These are phyloP conservation scores for Amanita exitialis DNA, from an alignment of 768 basidiomycete species.

Conservation along the genomic window DNA sequence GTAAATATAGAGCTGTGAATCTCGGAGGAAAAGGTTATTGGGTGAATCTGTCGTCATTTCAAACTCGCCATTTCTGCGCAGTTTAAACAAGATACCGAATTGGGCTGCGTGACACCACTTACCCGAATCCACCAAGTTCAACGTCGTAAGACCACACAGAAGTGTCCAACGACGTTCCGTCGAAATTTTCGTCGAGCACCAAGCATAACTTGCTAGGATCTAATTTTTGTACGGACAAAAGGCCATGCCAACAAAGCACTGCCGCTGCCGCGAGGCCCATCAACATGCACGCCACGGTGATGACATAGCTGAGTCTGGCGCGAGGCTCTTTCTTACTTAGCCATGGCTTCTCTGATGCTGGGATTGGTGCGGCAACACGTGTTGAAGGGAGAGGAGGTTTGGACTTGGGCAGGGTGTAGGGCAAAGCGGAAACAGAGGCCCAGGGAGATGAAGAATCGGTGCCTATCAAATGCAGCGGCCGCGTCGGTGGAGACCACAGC, in stretches of 20 bases:
- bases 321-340: constrained; percentile 27
- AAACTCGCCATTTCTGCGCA: constrained; percentile 56
- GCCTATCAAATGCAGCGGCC: constrained; percentile 15
- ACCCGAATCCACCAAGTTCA: constrained; percentile 70
- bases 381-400: constrained; percentile 37
- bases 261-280: constrained; percentile 46
- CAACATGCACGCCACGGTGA: constrained; percentile 44
- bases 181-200: constrained; percentile 68
- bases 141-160: constrained; percentile 61
- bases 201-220: constrained; percentile 39
- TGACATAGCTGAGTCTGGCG: constrained; percentile 23
- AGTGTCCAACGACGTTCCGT: constrained; percentile 27
- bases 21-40: constrained; percentile 56
- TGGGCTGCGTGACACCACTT: constrained; percentile 7
- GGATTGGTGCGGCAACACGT: constrained; percentile 41
- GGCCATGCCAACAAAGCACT: constrained; percentile 43
- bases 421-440: constrained; percentile 10
- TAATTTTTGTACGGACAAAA: constrained; percentile 31
- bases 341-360: constrained; percentile 54
- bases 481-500: constrained; percentile 51
- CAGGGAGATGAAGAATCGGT: constrained; percentile 11
- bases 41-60: constrained; percentile 59
- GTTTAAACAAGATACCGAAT: neutral
- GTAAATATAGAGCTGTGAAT: constrained; percentile 67
- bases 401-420: constrained; percentile 18